A percentile compares a stretch with the other conserved stretches of the same genome.
phyloP scores from a whole-genome alignment of 108 stramenopile species.

The Halocafeteria seosinensis region DNA sequence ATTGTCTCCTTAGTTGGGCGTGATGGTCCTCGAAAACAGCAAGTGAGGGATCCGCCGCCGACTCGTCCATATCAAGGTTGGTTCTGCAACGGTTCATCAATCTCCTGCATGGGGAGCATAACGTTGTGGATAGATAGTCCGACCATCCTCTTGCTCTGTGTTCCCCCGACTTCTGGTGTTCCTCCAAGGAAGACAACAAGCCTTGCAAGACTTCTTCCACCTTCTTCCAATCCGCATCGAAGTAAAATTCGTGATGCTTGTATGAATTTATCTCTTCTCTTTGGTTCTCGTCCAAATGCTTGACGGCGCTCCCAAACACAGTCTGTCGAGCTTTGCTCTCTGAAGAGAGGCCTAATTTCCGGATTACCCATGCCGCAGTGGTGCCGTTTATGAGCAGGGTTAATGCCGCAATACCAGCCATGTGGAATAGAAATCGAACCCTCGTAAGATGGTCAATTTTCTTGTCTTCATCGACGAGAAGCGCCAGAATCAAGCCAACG shows the following conservation, averaged over 20 bases:
- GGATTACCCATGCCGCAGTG: constrained; percentile 22
- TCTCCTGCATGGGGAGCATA: background rate
- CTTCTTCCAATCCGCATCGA: background rate
- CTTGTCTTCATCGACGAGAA: constrained; percentile 22
- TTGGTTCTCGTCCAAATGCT: background rate
- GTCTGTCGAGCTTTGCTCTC: background rate
- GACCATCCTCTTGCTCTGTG: background rate
- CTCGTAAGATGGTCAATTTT: constrained; percentile 7
- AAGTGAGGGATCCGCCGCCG: background rate
- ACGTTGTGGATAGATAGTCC: background rate
- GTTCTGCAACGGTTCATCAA: background rate
- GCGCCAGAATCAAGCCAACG: constrained; percentile 42
- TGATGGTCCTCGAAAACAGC: too few relatives aligned
- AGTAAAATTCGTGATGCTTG: background rate
- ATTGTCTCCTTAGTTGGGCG: too few relatives aligned
- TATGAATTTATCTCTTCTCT: background rate
- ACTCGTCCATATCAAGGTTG: background rate
- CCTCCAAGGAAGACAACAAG: background rate
- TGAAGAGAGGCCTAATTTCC: constrained; percentile 11
- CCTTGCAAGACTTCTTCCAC: background rate
- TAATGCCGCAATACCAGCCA: constrained; percentile 33
- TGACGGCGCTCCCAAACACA: background rate
- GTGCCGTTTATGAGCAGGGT: constrained; percentile 35
- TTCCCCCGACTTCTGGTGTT: background rate
- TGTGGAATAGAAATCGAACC: constrained; percentile 23